Conservation (phyloP, 2,329 filamentous ascomycete genomes). For the Berkeleyomyces basicola region DNA sequence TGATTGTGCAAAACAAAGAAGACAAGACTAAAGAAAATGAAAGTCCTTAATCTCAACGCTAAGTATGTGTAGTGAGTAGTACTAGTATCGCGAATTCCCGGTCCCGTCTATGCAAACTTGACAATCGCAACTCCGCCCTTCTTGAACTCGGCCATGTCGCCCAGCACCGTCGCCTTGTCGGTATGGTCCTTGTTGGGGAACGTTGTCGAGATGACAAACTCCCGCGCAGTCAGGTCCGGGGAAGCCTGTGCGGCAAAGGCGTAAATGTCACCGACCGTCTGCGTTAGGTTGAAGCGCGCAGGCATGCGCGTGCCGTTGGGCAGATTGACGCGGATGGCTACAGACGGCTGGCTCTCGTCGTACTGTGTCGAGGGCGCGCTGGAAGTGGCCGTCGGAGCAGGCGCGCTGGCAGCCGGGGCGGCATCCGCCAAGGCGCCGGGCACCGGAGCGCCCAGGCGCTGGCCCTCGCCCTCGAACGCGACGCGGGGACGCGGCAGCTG, state of each 20-base stretch:
- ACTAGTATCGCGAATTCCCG: too few species aligned
- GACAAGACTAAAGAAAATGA: too few species aligned
- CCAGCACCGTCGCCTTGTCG: slow-evolving; percentile 43
- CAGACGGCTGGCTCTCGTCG: slow-evolving; percentile 48
- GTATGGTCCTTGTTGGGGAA: slow-evolving; percentile 70
- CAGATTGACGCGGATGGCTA: slow-evolving; percentile 61
- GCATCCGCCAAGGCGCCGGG: slow-evolving; percentile 33
- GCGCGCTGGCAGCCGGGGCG: background rate
- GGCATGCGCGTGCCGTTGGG: slow-evolving; percentile 60
- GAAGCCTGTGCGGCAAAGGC: slow-evolving; percentile 53
- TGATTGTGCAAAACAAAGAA: too few species aligned
- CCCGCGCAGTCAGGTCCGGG: slow-evolving; percentile 31
- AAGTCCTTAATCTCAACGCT: too few species aligned
- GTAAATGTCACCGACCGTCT: slow-evolving; percentile 66
- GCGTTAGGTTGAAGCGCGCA: slow-evolving; percentile 66
- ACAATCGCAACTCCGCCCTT: slow-evolving; percentile 48
- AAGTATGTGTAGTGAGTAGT: too few species aligned
- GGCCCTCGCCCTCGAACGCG: slow-evolving; percentile 56
- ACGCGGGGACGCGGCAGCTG: slow-evolving; percentile 58
- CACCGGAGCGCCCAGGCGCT: slow-evolving; percentile 60
- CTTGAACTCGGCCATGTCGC: slow-evolving; percentile 48
- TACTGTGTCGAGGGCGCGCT: slow-evolving; percentile 23
- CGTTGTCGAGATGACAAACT: slow-evolving; percentile 63
- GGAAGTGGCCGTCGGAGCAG: slow-evolving; percentile 16
- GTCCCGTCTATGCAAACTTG: slow-evolving; percentile 29